Percentiles rank a stretch among this genome's conserved stretches.
phyloP scores from a whole-genome alignment of 176 grass and related monocot species.

The Phoenix dactylifera region DNA sequence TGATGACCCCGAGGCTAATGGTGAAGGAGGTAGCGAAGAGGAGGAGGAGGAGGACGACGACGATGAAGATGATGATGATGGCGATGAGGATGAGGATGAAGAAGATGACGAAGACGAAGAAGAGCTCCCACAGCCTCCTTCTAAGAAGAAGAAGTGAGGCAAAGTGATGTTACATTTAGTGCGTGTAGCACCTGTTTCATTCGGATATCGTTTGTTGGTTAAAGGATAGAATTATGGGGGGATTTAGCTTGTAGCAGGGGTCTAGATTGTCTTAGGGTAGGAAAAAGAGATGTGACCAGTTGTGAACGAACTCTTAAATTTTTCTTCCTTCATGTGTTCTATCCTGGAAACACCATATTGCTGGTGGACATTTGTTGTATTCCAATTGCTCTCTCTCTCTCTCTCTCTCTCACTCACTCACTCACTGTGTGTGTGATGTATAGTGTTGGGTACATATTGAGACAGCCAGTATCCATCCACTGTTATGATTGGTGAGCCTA shows the following conservation, averaged over 20 bases:
- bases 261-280: not conserved
- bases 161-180: not conserved
- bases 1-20: conserved; percentile 31
- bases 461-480: too few relatives aligned
- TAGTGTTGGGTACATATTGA: too few relatives aligned
- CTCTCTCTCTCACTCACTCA: too few relatives aligned
- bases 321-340: not conserved
- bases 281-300: not conserved
- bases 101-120: conserved; percentile 31
- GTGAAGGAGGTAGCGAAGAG: conserved; percentile 26
- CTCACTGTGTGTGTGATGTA: too few relatives aligned
- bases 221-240: not conserved
- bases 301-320: not conserved
- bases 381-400: too few relatives aligned
- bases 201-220: not conserved
- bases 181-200: not conserved
- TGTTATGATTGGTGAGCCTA: too few relatives aligned
- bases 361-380: not conserved
- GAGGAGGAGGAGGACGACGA: conserved; percentile 2
- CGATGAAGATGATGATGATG: not conserved
- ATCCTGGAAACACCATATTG: not conserved
- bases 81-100: conserved; percentile 6
- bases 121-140: conserved; percentile 31
- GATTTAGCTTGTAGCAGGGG: not conserved
- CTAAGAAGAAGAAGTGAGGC: conserved; percentile 45